phyloP scores from a whole-genome alignment of 2,329 filamentous ascomycete species.

The Fusarium torulosum region DNA sequence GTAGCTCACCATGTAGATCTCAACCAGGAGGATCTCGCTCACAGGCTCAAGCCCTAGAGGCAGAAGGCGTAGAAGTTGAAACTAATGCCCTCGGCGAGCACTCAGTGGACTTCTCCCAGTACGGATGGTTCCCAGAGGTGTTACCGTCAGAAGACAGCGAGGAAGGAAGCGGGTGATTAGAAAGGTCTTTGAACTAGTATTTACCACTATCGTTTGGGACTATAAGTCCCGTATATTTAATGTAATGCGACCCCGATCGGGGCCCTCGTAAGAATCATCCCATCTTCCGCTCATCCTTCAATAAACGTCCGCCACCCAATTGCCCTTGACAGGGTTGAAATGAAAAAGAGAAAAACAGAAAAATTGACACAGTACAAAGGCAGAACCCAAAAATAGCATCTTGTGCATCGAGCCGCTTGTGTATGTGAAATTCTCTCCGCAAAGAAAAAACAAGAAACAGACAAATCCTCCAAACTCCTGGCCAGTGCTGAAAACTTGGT shows the following conservation, averaged over 20 bases:
- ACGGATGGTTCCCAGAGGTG: slow-evolving; percentile 67
- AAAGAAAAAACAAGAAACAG: slow-evolving; percentile 28
- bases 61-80: slow-evolving; percentile 66
- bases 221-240: slow-evolving; percentile 43
- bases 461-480: slow-evolving; percentile 50
- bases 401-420: slow-evolving; percentile 46
- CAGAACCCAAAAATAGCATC: slow-evolving; percentile 42
- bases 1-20: slow-evolving; percentile 54
- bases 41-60: slow-evolving; percentile 63
- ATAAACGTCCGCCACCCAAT: slow-evolving; percentile 33
- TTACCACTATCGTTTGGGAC: slow-evolving; percentile 47
- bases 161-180: slow-evolving; percentile 18
- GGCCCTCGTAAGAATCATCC: slow-evolving; percentile 47
- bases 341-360: slow-evolving; percentile 29
- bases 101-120: slow-evolving; percentile 63
- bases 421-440: slow-evolving; percentile 44
- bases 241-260: slow-evolving; percentile 41
- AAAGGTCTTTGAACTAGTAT: slow-evolving; percentile 46
- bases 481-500: slow-evolving; percentile 48
- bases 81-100: slow-evolving; percentile 64
- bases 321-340: slow-evolving; percentile 27
- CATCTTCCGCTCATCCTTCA: slow-evolving; percentile 47
- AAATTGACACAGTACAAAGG: slow-evolving; percentile 37
- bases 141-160: slow-evolving; percentile 60
- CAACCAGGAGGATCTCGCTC: slow-evolving; percentile 62